Evolutionary conservation across 2,329 filamentous ascomycete genomes (phyloP).

Genomic region (Alternaria longipes): DNA sequence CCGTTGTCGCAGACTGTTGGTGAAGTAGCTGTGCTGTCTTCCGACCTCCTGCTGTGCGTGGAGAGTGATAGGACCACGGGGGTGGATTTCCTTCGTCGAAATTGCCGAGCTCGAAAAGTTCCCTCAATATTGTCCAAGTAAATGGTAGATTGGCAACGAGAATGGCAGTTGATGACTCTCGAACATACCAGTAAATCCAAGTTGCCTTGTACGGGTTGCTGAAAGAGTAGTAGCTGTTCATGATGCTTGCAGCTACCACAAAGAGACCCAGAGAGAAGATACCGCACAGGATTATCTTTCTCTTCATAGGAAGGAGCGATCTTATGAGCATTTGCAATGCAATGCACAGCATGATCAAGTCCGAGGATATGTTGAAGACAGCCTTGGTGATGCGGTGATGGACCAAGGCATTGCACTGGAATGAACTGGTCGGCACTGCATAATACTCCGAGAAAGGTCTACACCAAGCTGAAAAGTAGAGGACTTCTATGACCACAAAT

Average conservation of each 20-base stretch:
- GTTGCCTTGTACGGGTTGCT: constrained; percentile 32
- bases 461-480: constrained; percentile 65
- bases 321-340: constrained; percentile 58
- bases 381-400: constrained; percentile 53
- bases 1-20: constrained; percentile 17
- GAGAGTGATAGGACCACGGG: constrained; percentile 42
- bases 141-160: constrained; percentile 63
- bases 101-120: constrained; percentile 55
- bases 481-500: constrained; percentile 60
- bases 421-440: constrained; percentile 55
- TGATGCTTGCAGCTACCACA: constrained; percentile 58
- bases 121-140: constrained; percentile 61
- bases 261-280: constrained; percentile 67
- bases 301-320: constrained; percentile 53
- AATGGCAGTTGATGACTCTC: constrained; percentile 42
- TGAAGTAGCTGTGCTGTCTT: constrained; percentile 27
- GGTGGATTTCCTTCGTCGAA: constrained; percentile 44
- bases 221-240: constrained; percentile 59
- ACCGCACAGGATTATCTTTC: constrained; percentile 64
- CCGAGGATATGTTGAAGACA: constrained; percentile 57
- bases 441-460: constrained; percentile 63
- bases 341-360: constrained; percentile 57
- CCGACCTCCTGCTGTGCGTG: constrained; percentile 37
- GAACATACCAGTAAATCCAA: constrained; percentile 47
- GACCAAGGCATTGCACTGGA: constrained; percentile 47